phyloP scores from a whole-genome alignment of 768 basidiomycete species.

The Mycena capillaripes region DNA sequence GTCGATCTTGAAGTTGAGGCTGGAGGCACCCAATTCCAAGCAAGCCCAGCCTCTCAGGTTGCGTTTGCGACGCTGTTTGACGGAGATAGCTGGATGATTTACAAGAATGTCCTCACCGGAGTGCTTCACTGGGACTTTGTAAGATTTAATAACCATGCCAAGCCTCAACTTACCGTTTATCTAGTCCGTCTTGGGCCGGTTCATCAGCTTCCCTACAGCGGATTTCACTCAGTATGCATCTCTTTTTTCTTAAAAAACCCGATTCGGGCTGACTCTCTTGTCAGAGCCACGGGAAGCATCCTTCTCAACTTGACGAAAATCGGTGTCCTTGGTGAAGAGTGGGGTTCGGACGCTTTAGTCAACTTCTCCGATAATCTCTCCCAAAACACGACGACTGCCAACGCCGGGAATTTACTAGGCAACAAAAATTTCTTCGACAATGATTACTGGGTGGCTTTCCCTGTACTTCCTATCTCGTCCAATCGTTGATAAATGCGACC shows the following conservation, averaged over 20 bases:
- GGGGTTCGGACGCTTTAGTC: constrained; percentile 59
- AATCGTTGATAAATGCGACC: not conserved
- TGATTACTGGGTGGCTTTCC: constrained; percentile 72
- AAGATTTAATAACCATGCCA: constrained; percentile 27
- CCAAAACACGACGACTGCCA: constrained; percentile 56
- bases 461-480: not conserved
- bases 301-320: constrained; percentile 70
- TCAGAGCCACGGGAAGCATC: constrained; percentile 69
- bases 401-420: constrained; percentile 66
- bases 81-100: constrained; percentile 81
- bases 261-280: not conserved
- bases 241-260: not conserved
- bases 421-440: constrained; percentile 77
- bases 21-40: constrained; percentile 70
- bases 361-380: constrained; percentile 57
- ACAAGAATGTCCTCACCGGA: constrained; percentile 66
- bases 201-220: constrained; percentile 75
- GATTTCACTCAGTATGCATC: constrained; percentile 55
- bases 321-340: constrained; percentile 62
- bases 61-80: constrained; percentile 71
- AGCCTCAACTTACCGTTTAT: constrained; percentile 13
- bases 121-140: constrained; percentile 83
- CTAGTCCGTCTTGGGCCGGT: constrained; percentile 74
- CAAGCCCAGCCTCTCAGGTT: constrained; percentile 52
- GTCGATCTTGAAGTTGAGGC: constrained; percentile 73